A percentile compares a stretch with the other conserved stretches of the same genome.
phyloP scores from a whole-genome alignment of 2,329 filamentous ascomycete species.

The Sclerotiophoma versabilis region DNA sequence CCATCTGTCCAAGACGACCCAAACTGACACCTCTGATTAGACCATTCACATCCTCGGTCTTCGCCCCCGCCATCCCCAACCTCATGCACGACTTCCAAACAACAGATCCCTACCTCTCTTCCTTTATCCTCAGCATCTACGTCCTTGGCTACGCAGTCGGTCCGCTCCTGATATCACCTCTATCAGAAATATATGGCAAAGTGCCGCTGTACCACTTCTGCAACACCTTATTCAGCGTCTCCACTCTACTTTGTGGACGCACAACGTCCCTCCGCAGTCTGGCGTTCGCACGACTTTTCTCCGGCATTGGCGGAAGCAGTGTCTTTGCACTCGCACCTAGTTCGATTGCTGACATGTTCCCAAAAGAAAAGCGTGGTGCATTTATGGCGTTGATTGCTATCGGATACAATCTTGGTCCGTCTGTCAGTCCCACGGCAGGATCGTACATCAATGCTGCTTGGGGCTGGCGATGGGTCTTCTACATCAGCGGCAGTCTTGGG shows the following conservation, averaged over 20 bases:
- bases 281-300: conserved; percentile 60
- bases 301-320: conserved; percentile 18
- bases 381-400: conserved; percentile 31
- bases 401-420: conserved; percentile 28
- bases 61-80: conserved; percentile 35
- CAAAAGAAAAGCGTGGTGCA: conserved; percentile 25
- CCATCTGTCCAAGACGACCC: too few relatives aligned
- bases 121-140: conserved; percentile 35
- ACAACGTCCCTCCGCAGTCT: conserved; percentile 52
- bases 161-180: conserved; percentile 33
- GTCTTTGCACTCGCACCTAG: conserved; percentile 26
- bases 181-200: conserved; percentile 39
- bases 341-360: conserved; percentile 35
- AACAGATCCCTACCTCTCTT: conserved; percentile 25
- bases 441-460: conserved; percentile 20
- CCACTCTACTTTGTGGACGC: conserved; percentile 61
- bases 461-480: conserved; percentile 29
- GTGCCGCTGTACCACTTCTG: conserved; percentile 59
- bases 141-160: conserved; percentile 39
- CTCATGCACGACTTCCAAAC: conserved; percentile 24
- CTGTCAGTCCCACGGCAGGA: conserved; percentile 26
- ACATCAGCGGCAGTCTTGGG: conserved; percentile 11
- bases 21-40: conserved; percentile 6
- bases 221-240: conserved; percentile 65
- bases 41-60: conserved; percentile 34